Base-by-base conservation (phyloP, 2,329 filamentous ascomycete genomes). In the Cytospora schulzeri region DNA sequence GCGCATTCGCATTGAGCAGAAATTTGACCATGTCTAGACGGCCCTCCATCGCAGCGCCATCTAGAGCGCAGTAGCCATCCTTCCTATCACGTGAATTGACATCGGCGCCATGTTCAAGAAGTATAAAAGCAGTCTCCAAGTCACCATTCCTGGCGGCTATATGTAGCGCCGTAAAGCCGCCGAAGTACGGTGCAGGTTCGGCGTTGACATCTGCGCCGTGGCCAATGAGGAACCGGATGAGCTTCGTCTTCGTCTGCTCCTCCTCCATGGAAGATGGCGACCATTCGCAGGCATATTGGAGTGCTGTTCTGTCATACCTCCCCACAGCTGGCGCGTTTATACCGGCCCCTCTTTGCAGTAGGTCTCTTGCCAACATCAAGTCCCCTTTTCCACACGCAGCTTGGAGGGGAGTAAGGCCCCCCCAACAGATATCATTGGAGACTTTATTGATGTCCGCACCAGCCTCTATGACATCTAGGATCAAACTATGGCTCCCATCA, bases 21-120 rank as follows among this genome's bases (percentile, higher is more conserved):
- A 58, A 35, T 11, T 51, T 50, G 12, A 33, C 57, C 41, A 51
- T 58, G 15, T 58, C 56, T 28, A 58, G 3, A 31, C 41, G 41
- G 6, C 56, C 56, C 0, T 3, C 0, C 1, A 0, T 0, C 6
- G 56, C 56, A 33, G 41, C 56, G 0, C 1, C 2, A 26, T 58
- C 41, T 12, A 58, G 15, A 19, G 41, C 41, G 29, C 26, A 12
- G 12, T 22, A 7, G n/a, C 7, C 48, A 8, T 26, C 3, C 4
- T 3, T 2, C 5, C 12, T 11, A 3, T 17, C 2, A 4, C 28
- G n/a, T 58, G 38, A 41, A 22, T 58, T 58, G 19, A 58, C 0
- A 8, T 50, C 28, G 19, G 41, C 57, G 28, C n/a, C 31, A 3
- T 58, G 41, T 17, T 48, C 33, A 29, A 58, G 29, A 33, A 59